phyloP scores from a whole-genome alignment of 2,329 filamentous ascomycete species.

The Ophiostoma piceae region DNA sequence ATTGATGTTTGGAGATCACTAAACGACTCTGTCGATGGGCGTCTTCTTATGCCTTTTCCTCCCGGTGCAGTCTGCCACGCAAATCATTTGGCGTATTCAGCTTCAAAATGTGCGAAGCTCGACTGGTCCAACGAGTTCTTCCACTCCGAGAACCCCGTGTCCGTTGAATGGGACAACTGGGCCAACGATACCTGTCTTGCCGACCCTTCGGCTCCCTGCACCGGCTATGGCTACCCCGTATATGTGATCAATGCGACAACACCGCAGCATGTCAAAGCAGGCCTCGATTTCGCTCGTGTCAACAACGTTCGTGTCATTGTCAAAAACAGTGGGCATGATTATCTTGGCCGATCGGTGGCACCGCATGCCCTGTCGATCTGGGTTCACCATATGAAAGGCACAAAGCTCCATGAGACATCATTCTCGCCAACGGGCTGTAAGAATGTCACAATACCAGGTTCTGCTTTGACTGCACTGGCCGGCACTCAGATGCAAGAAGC shows the following conservation, averaged over 20 bases:
- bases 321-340: neutral
- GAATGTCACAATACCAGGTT: neutral
- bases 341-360: neutral
- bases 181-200: neutral
- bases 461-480: neutral
- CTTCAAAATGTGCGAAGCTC: neutral
- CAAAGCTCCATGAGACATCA: neutral
- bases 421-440: neutral
- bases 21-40: neutral
- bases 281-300: neutral
- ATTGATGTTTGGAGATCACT: neutral
- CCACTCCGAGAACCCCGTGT: neutral
- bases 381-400: neutral
- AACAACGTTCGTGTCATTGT: neutral
- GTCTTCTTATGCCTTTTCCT: neutral
- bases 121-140: neutral
- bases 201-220: neutral
- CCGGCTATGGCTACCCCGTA: neutral
- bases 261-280: constrained; percentile 1
- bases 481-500: neutral
- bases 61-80: neutral
- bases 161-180: neutral
- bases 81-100: neutral
- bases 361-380: constrained; percentile 5
- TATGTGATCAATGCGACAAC: constrained; percentile 2